Evolutionary conservation across 169 alveolate genomes (phyloP).

Genomic region (Toxoplasma gondii): DNA sequence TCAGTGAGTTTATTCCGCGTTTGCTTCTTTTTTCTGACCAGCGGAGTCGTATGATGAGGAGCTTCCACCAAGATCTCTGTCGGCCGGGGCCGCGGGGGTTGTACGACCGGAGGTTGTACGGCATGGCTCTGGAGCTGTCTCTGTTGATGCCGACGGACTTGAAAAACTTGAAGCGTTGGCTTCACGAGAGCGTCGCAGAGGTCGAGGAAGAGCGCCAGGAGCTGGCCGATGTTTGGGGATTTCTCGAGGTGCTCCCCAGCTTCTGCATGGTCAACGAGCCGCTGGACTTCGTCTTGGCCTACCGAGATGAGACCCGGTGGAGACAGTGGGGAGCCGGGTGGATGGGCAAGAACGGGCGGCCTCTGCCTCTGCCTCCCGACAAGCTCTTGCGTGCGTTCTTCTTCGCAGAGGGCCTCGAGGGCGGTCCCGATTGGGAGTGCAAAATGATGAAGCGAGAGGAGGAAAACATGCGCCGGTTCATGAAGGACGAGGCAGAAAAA

Average conservation of each 20-base stretch:
- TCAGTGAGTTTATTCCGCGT: no score
- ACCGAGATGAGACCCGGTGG: not conserved
- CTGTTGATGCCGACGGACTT: not conserved
- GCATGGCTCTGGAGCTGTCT: not conserved
- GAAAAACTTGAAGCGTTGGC: slow-evolving; percentile 12
- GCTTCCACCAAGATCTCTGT: not conserved
- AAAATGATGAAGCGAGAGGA: not conserved
- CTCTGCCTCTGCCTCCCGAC: not conserved
- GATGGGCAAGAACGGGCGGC: not conserved
- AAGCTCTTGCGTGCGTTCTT: slow-evolving; percentile 2
- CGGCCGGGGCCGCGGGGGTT: not conserved
- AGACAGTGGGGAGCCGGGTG: slow-evolving; percentile 12
- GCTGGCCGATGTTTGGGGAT: not conserved
- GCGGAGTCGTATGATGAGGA: not conserved
- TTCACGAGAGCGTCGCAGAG: not conserved
- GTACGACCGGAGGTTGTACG: not conserved
- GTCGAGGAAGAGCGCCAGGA: not conserved
- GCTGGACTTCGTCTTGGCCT: not conserved
- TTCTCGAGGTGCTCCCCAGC: not conserved
- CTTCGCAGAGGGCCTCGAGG: slow-evolving; percentile 4
- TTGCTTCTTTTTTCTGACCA: not conserved
- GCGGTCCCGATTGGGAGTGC: slow-evolving; percentile 26
- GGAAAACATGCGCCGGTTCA: not conserved
- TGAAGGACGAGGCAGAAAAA: not conserved
- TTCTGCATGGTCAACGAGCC: not conserved